These are phyloP conservation scores for Exophiala phaeomuriformis DNA, from an alignment of 2,329 filamentous ascomycete genomes.

Conservation along the genomic window DNA sequence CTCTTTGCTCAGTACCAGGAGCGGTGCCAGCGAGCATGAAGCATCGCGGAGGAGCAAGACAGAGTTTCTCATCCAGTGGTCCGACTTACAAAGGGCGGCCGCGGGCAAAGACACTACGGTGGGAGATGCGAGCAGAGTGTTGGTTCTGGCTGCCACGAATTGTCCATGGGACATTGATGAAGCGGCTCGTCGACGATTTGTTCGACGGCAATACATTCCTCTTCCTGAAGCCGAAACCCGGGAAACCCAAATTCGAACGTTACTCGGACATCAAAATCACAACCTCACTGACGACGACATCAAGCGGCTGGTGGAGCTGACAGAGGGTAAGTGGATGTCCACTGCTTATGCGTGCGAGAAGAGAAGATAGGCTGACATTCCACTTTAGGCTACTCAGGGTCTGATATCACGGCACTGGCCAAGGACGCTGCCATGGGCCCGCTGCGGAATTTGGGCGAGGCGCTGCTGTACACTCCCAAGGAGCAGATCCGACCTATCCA, in stretches of 20 bases:
- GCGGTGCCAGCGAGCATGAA: constrained; percentile 74
- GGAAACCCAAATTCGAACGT: constrained; percentile 65
- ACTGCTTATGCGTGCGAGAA: neutral
- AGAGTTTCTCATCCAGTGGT: constrained; percentile 97
- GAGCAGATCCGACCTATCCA: constrained; percentile 87
- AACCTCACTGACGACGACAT: constrained; percentile 66
- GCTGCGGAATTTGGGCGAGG: constrained; percentile 80
- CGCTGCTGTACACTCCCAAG: constrained; percentile 81
- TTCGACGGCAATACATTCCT: constrained; percentile 90
- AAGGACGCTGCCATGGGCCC: constrained; percentile 99
- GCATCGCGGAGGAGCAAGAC: constrained; percentile 92
- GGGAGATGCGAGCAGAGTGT: constrained; percentile 77
- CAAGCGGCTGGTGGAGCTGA: constrained; percentile 64
- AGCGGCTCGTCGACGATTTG: constrained; percentile 82
- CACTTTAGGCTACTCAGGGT: constrained; percentile 83
- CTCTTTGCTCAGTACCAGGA: constrained; percentile 76
- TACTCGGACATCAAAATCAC: constrained; percentile 84
- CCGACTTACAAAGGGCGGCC: constrained; percentile 82
- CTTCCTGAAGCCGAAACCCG: constrained; percentile 79
- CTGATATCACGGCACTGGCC: constrained; percentile 89
- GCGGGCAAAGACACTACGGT: constrained; percentile 57
- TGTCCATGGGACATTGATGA: constrained; percentile 97
- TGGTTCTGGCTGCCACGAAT: constrained; percentile 93
- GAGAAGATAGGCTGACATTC: too few relatives aligned
- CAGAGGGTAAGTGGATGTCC: constrained; percentile 59